Percentiles rank a stretch among this genome's conserved stretches.
Evolutionary conservation across 345 rosid species (phyloP).

Genomic region (Pseudoturritis turrita): DNA sequence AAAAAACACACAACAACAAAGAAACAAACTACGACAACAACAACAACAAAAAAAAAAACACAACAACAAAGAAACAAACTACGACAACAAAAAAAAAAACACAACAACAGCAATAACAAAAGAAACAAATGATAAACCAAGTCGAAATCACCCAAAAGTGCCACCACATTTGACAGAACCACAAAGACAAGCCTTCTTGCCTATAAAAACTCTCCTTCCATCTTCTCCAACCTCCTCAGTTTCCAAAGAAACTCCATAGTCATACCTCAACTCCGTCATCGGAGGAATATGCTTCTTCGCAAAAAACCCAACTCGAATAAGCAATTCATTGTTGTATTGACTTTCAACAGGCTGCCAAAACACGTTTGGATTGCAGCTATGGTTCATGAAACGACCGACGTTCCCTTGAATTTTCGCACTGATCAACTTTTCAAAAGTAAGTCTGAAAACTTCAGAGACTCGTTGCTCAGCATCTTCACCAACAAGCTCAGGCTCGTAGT

Average conservation of each 20-base stretch:
- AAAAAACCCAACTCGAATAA: constrained; percentile 33
- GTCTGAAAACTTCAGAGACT: constrained; percentile 13
- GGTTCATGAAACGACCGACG: constrained; percentile 80
- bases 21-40: too few relatives aligned
- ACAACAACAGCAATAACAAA: too few relatives aligned
- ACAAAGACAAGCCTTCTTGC: constrained; percentile 50
- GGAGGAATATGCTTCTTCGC: constrained; percentile 46
- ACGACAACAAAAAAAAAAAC: too few relatives aligned
- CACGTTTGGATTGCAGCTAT: constrained; percentile 67
- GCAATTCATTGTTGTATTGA: constrained; percentile 3
- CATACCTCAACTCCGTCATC: constrained; percentile 45
- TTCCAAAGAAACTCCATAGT: constrained; percentile 35
- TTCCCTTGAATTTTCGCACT: constrained; percentile 55
- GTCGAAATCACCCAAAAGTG: constrained; percentile 34
- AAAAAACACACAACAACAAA: too few relatives aligned
- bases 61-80: too few relatives aligned
- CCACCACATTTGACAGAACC: constrained; percentile 48
- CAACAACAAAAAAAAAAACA: too few relatives aligned
- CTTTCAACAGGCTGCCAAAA: constrained; percentile 48
- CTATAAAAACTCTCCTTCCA: background rate
- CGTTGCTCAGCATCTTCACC: constrained; percentile 14
- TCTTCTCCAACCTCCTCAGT: constrained; percentile 6
- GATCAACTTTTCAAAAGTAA: constrained; percentile 49
- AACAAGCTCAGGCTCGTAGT: constrained; percentile 10
- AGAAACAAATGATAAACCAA: too few relatives aligned